Evolutionary conservation across 345 rosid genomes (phyloP).

Genomic region (Rhodomyrtus tomentosa): DNA sequence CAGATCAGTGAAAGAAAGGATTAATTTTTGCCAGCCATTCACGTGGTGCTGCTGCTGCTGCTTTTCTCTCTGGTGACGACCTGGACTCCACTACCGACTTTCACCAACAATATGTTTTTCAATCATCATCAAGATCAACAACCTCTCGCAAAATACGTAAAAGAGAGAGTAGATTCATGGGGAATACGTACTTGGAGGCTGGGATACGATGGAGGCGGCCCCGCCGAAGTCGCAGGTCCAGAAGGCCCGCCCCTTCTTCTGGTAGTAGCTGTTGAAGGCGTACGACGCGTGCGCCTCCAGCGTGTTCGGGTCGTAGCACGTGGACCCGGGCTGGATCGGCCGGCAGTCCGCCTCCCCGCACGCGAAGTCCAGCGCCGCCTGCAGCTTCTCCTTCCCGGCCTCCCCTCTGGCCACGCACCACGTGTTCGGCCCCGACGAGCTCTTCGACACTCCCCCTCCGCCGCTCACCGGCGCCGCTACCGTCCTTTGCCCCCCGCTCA

Average conservation of each 20-base stretch:
- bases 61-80: fast-evolving
- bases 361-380: constrained; percentile 65
- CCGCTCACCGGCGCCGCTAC: constrained; percentile 12
- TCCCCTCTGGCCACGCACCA: constrained; percentile 85
- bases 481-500: not conserved
- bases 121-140: not conserved
- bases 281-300: constrained; percentile 88
- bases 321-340: constrained; percentile 58
- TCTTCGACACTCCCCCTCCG: constrained; percentile 39
- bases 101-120: not conserved
- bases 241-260: constrained; percentile 51
- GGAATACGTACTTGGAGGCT: constrained; percentile 63
- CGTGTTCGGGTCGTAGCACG: constrained; percentile 69
- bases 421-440: constrained; percentile 29
- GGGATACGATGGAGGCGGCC: constrained; percentile 67
- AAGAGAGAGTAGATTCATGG: not conserved
- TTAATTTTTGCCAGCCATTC: not conserved
- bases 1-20: not conserved
- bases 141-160: not conserved
- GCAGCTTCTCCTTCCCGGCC: constrained; percentile 48
- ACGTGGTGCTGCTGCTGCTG: not conserved
- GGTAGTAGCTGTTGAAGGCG: constrained; percentile 91
- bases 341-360: constrained; percentile 89
- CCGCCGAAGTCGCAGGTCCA: constrained; percentile 88
- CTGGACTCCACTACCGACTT: not conserved